A percentile compares a stretch with the other conserved stretches of the same genome.
phyloP scores from a whole-genome alignment of 768 basidiomycete species.

The Pilatotrama ljubarskyi region DNA sequence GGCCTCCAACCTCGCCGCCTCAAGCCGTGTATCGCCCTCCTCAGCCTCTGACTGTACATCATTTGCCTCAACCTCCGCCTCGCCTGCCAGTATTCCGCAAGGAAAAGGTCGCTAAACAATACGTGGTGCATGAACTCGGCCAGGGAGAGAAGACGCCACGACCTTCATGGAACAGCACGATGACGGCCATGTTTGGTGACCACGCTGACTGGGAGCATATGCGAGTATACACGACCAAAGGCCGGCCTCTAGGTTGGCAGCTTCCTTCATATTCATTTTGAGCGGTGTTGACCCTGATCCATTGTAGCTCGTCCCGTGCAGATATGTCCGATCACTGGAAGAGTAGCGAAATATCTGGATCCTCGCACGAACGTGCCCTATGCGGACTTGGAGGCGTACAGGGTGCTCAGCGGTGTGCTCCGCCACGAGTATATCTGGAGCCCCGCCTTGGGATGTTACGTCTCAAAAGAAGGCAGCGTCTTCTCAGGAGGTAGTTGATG shows the following conservation, averaged over 20 bases:
- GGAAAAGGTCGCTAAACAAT: slow-evolving; percentile 64
- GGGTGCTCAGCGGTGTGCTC: slow-evolving; percentile 59
- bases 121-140: slow-evolving; percentile 64
- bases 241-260: slow-evolving; percentile 60
- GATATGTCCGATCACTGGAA: slow-evolving; percentile 78
- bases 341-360: slow-evolving; percentile 74
- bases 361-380: slow-evolving; percentile 80
- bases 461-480: slow-evolving; percentile 27
- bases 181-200: slow-evolving; percentile 82
- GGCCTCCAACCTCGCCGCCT: slow-evolving; percentile 6
- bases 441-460: slow-evolving; percentile 43
- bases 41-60: slow-evolving; percentile 29
- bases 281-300: not conserved
- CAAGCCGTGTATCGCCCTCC: slow-evolving; percentile 8
- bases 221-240: slow-evolving; percentile 62
- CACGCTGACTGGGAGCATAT: slow-evolving; percentile 81
- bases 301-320: slow-evolving; percentile 61
- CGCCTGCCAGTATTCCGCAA: slow-evolving; percentile 35
- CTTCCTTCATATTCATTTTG: slow-evolving; percentile 11
- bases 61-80: slow-evolving; percentile 18
- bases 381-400: slow-evolving; percentile 66
- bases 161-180: slow-evolving; percentile 69
- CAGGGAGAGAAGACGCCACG: slow-evolving; percentile 48
- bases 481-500: not conserved
- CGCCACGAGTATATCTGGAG: slow-evolving; percentile 73